Evolutionary conservation across 768 basidiomycete genomes (phyloP), one percentile per base, ranked within the genome.

Genomic region (Psilocybe sp.): DNA sequence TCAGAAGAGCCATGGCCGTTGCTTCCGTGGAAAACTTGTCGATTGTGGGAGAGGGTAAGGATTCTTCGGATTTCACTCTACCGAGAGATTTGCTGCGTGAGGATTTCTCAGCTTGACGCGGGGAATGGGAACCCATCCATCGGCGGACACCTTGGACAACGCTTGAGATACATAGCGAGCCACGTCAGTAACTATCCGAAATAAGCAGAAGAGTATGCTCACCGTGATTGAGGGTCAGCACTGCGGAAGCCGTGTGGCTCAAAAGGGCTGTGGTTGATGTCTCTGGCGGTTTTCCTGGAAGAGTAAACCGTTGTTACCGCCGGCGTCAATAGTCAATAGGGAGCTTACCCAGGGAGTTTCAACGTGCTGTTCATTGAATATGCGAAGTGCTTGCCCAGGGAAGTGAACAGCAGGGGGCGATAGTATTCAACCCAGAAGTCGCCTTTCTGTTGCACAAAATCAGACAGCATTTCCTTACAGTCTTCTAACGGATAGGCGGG

Each of bases 381-480:
- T 10, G 89, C 90, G 68, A 94, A 94, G 61, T 93, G 92, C 62
- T 92, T 89, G 14, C 85, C 87, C 46, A 95, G 68, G 4, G 85
- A 84, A 0, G 93, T 95, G 68, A 92, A 92, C 44, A 92, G 63
- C 47, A 85, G 65, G 9, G 93, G 92, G 5, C 90, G 75, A 60
- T 96, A 96, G 69, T 94, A 94, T 63, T 92, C 89, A 2, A 84
- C 77, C 92, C 91, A 94, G 61, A 87, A 93, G 54, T 92, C 90
- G 16, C 81, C 82, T 49, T 74, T 76, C 11, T 67, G 68, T 35
- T 74, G 74, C 19, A 84, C 79, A 60, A 89, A 87, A 12, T 79
- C 71, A 15, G 75, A 61, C 38, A 97, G 71, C 9, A 81, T 78
- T 7, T 72, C 63, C 46, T 81, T 76, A 57, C 87, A 91, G 47